Base-by-base conservation (phyloP, 2,329 filamentous ascomycete species). In the Aureobasidium zeae region DNA sequence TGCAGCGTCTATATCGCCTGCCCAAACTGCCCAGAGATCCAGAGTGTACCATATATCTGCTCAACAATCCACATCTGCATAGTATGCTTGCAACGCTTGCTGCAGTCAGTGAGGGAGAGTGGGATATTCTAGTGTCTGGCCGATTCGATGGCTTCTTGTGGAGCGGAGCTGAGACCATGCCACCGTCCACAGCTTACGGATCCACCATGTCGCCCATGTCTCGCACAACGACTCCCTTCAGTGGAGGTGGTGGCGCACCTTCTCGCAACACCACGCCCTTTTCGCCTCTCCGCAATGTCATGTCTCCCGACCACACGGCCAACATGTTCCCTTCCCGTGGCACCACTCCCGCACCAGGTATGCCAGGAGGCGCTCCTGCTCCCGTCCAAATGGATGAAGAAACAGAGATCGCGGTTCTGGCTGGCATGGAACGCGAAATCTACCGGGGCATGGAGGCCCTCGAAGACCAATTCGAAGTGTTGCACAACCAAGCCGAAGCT, bases 141-240 rank as follows among this genome's bases (percentile, higher is more conserved):
- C 83, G 89, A 20, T 96, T 96, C 55, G 88, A 95, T 57, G 89
- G 89, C 3, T 96, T 96, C 64, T 72, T 95, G 15, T 94, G 89
- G 78, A 94, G 86, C 32, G 89, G 89, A 16, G 86, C 86, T 5
- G 88, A 95, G 51, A 52, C 61, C 15, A 55, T 64, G 5, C 52
- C 63, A 11, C 53, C 61, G 22, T 53, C 57, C 10, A 54, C 59
- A 8, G 43, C 53, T 36, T 58, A 53, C 22, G 52, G 46, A 20
- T 56, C 56, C 10, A 54, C 56, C 56, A 65, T 50, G 60, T 67
- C 61, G 57, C 52, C 63, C 52, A 48, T 62, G 60, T 51, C 59
- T 42, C 51, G 61, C 49, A 57, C 77, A 70, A 42, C 67, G 71
- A 56, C 75, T 64, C 51, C 71, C 63, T 65, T 67, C 47, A 80